Conservation (phyloP, 176 grass and related monocot genomes). For the Chloris gayana region DNA sequence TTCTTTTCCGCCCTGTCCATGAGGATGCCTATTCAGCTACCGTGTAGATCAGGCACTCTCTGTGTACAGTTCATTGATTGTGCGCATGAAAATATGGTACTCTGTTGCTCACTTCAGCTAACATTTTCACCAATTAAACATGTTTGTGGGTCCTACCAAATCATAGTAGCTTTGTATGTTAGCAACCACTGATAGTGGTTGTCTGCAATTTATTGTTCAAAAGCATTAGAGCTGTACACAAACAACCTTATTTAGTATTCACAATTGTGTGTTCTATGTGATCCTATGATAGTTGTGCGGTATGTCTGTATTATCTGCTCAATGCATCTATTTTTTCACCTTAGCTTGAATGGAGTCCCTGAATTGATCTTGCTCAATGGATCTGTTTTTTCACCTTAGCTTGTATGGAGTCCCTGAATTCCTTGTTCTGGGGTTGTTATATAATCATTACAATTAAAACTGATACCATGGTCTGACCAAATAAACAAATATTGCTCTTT, state of each 20-base stretch:
- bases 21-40: background rate
- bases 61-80: slow-evolving; percentile 19
- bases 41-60: background rate
- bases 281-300: slow-evolving; percentile 1
- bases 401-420: background rate
- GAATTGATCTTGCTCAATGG: slow-evolving; percentile 15
- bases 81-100: background rate
- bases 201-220: slow-evolving; percentile 34
- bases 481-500: background rate
- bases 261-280: slow-evolving; percentile 8
- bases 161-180: slow-evolving; percentile 31
- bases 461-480: slow-evolving; percentile 11
- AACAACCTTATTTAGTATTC: background rate
- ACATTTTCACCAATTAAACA: slow-evolving; percentile 29
- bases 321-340: slow-evolving; percentile 13
- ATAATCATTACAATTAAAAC: background rate
- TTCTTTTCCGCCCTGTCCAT: slow-evolving; percentile 1
- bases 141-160: slow-evolving; percentile 9
- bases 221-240: background rate
- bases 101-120: slow-evolving; percentile 8
- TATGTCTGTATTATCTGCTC: slow-evolving; percentile 1
- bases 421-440: background rate
- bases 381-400: background rate
- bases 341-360: background rate
- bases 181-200: background rate